Evolutionary conservation across 306 rosid genomes (phyloP).

Genomic region (peach (Prunus persica)): Prunus_persica_NCBIv2 NC_034009.1:2942501-2943000

Average conservation of each 20-base stretch:
- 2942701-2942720: neutral
- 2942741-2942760: neutral
- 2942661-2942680: neutral
- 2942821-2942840: neutral
- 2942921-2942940: neutral
- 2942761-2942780: neutral
- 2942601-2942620: conserved; percentile 14
- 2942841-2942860: neutral
- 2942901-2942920: neutral
- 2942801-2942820: neutral
- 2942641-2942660: neutral
- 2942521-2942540: conserved; percentile 4
- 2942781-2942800: neutral
- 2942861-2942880: neutral
- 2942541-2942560: conserved; percentile 6
- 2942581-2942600: conserved; percentile 11
- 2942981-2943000: conserved; percentile 11
- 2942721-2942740: conserved; percentile 1
- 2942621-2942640: neutral
- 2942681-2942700: neutral
- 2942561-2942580: conserved; percentile 26
- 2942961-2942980: neutral
- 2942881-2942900: neutral
- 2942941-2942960: neutral
- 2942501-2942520: conserved; percentile 1